Conservation (phyloP, 139 green algal genomes). For the Chlamydomonas asymmetrica region DNA sequence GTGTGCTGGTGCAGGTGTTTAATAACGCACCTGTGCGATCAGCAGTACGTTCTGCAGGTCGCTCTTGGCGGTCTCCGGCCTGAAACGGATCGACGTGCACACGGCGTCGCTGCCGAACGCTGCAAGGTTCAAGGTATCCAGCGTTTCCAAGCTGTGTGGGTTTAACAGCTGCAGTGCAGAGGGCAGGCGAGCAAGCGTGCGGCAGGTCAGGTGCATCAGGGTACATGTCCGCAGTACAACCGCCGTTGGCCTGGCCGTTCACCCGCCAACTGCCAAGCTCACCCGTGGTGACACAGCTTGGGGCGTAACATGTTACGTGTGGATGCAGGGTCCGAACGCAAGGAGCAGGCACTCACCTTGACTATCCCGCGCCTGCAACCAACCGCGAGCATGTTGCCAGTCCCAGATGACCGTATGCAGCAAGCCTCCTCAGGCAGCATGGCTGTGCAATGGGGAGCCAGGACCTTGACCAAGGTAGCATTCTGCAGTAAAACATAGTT, state of each 20-base stretch:
- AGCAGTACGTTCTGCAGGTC: conserved; percentile 32
- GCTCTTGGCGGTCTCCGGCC: conserved; percentile 3
- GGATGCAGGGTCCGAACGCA: neutral
- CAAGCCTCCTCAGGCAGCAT: no score
- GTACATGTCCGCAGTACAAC: neutral
- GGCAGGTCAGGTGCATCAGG: neutral
- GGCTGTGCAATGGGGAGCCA: no score
- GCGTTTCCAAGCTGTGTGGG: conserved; percentile 9
- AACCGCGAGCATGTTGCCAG: conserved; percentile 33
- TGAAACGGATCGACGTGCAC: conserved; percentile 26
- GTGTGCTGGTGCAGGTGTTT: neutral
- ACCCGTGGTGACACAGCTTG: neutral
- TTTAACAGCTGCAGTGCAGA: conserved; percentile 20
- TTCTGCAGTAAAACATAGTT: no score
- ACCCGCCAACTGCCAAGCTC: neutral
- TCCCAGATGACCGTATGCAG: conserved; percentile 4
- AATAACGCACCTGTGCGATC: conserved; percentile 23
- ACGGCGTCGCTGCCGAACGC: conserved; percentile 20
- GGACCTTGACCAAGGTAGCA: no score
- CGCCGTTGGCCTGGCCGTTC: no score
- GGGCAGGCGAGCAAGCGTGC: no score
- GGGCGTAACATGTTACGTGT: neutral
- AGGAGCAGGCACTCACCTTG: conserved; percentile 7
- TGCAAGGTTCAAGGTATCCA: conserved; percentile 21
- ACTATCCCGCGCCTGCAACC: conserved; percentile 27